A percentile compares a stretch with the other conserved stretches of the same genome.
These are phyloP conservation scores for Beauveria pseudobassiana DNA, from an alignment of 2,329 filamentous ascomycete genomes.

Conservation along the genomic window DNA sequence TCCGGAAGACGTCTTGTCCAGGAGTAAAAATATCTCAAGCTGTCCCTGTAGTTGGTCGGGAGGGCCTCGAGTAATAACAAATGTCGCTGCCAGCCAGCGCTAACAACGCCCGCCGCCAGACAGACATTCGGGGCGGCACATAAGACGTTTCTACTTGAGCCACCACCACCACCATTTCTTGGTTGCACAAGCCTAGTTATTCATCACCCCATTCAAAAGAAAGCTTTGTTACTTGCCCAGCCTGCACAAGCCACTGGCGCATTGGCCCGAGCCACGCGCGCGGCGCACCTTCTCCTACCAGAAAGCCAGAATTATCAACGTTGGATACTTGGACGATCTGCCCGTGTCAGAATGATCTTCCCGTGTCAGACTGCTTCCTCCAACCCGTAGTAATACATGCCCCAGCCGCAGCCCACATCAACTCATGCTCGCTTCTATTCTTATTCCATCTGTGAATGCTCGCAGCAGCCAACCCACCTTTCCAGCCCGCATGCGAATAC, in stretches of 20 bases:
- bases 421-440: not conserved
- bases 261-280: not conserved
- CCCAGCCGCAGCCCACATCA: too few species aligned
- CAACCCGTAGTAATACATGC: too few species aligned
- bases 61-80: conserved; percentile 5
- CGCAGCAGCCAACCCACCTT: not conserved
- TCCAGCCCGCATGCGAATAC: not conserved
- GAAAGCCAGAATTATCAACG: too few species aligned
- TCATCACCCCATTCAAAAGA: not conserved
- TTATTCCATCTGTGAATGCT: conserved; percentile 1
- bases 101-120: not conserved
- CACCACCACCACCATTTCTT: not conserved
- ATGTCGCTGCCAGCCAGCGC: not conserved
- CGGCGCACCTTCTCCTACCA: too few species aligned
- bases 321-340: not conserved
- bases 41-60: not conserved
- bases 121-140: not conserved
- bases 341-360: not conserved
- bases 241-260: conserved; percentile 5
- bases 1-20: too few species aligned
- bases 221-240: not conserved
- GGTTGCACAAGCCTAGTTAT: too few species aligned
- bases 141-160: not conserved
- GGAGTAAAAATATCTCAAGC: not conserved
- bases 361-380: too few species aligned